Percentiles rank a stretch among this genome's conserved stretches.
These are phyloP conservation scores for Garcia nutans DNA, from an alignment of 345 rosid genomes.

Conservation along the genomic window DNA sequence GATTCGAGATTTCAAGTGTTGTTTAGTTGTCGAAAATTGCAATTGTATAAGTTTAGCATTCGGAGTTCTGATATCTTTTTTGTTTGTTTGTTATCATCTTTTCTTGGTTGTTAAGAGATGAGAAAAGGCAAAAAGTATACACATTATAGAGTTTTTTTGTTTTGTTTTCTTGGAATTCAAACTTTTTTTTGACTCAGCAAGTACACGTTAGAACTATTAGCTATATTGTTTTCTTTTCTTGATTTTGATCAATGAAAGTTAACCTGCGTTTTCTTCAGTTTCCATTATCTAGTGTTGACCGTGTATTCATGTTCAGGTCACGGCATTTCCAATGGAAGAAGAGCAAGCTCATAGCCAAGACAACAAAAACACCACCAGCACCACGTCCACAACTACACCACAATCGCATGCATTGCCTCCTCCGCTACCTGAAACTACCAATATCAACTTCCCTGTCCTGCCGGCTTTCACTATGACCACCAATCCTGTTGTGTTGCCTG, in stretches of 20 bases:
- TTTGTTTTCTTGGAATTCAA: not conserved
- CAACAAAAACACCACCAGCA: conserved; percentile 14
- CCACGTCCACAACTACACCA: conserved; percentile 9
- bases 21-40: not conserved
- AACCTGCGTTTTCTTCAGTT: not conserved
- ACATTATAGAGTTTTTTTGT: not conserved
- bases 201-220: too few relatives aligned
- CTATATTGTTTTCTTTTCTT: not conserved
- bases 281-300: not conserved
- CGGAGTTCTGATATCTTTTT: not conserved
- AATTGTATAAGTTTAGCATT: not conserved
- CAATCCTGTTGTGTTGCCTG: conserved; percentile 31
- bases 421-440: conserved; percentile 32
- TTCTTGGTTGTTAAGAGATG: not conserved
- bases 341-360: conserved; percentile 40
- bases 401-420: conserved; percentile 29
- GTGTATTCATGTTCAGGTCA: conserved; percentile 40
- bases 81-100: not conserved
- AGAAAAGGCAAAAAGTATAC: not conserved
- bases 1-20: not conserved
- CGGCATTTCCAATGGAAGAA: conserved; percentile 52
- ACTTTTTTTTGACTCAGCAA: not conserved
- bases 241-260: not conserved
- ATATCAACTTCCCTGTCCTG: conserved; percentile 31
- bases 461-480: conserved; percentile 33